Percentiles rank a stretch among this genome's conserved stretches.
Conservation (phyloP, 2,329 filamentous ascomycete genomes). For the Sarocladium oryzae region DNA sequence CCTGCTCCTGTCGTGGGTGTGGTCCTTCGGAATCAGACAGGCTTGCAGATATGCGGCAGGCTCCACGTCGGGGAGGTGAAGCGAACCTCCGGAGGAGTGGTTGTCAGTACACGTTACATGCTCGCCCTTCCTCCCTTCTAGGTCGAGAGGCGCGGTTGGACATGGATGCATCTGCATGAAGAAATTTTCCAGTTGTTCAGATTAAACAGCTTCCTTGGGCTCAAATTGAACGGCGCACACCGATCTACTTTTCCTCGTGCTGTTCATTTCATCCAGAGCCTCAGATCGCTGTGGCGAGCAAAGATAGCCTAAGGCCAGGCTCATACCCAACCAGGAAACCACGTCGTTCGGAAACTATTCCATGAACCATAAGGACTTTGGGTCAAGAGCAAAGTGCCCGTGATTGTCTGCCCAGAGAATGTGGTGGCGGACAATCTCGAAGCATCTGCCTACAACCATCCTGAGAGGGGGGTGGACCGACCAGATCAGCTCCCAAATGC, state of each 20-base stretch:
- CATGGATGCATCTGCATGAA: not conserved
- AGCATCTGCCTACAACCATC: no score
- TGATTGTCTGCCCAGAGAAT: no score
- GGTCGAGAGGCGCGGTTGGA: not conserved
- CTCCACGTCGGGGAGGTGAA: conserved; percentile 8
- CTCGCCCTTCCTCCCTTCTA: not conserved
- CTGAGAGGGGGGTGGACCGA: no score
- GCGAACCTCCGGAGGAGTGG: not conserved
- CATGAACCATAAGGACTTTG: no score
- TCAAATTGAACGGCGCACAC: not conserved
- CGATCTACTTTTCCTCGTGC: no score
- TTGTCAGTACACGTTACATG: not conserved
- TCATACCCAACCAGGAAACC: not conserved
- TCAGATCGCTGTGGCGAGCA: not conserved
- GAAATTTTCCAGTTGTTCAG: not conserved
- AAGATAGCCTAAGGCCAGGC: not conserved
- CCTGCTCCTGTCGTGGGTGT: not conserved
- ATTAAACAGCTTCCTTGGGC: not conserved
- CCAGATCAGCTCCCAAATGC: no score
- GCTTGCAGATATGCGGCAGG: conserved; percentile 5
- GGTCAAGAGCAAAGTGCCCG: no score
- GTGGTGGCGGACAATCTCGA: no score
- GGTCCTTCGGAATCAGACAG: conserved; percentile 4
- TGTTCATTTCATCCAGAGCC: not conserved
- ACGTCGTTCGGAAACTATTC: no score